These are phyloP conservation scores for Haplosporangium gracile DNA, from an alignment of 192 early-diverging fungal genomes.

Conservation along the genomic window DNA sequence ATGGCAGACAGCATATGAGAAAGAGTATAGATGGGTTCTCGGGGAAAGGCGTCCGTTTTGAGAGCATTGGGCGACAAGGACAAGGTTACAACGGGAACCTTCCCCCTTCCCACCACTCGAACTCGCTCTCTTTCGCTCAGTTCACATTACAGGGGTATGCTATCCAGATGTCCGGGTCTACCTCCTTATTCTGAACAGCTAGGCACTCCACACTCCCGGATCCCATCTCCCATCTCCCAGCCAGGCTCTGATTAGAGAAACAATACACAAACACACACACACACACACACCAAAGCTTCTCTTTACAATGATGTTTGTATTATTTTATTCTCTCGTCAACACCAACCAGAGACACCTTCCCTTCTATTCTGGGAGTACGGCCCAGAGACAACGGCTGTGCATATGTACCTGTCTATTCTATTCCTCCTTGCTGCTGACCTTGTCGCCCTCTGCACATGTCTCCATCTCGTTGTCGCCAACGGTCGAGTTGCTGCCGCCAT, in stretches of 20 bases:
- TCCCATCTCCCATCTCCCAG: background rate
- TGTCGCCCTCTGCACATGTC: background rate
- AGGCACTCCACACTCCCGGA: background rate
- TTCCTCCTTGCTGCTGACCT: background rate
- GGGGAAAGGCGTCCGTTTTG: background rate
- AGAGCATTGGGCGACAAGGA: background rate
- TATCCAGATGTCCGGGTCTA: background rate
- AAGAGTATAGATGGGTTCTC: background rate
- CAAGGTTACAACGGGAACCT: background rate
- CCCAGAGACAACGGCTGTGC: background rate
- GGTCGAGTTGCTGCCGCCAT: background rate
- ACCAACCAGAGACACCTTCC: background rate
- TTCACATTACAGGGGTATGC: background rate
- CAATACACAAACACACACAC: too few species aligned
- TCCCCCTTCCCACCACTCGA: background rate
- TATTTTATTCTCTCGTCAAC: background rate
- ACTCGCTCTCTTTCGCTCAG: background rate
- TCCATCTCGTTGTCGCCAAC: constrained; percentile 9
- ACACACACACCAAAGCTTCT: too few species aligned
- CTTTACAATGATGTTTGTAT: too few species aligned
- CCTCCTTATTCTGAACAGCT: background rate
- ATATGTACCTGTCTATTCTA: background rate
- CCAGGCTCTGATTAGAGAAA: background rate
- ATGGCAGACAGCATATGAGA: background rate
- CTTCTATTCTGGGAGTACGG: background rate